phyloP scores from a whole-genome alignment of 2,329 filamentous ascomycete genomes.

The Didymella keratinophila region DNA sequence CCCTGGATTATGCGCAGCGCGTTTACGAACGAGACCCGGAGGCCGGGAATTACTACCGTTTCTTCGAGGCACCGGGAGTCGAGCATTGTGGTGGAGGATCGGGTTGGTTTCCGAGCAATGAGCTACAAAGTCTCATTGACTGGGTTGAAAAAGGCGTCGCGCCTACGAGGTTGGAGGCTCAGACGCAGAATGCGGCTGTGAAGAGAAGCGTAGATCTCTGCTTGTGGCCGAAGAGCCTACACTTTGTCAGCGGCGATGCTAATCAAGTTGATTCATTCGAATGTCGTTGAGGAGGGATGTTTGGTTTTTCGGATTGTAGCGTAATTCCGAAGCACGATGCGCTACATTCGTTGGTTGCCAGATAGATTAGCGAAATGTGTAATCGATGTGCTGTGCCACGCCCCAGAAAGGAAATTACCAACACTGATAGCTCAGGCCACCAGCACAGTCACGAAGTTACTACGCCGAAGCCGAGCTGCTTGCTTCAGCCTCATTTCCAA shows the following conservation, averaged over 20 bases:
- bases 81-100: not conserved
- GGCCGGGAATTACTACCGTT: not conserved
- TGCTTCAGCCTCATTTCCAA: not conserved
- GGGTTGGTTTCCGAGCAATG: not conserved
- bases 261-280: not conserved
- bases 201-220: not conserved
- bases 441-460: not conserved
- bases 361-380: not conserved
- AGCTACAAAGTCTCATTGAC: not conserved
- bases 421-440: not conserved
- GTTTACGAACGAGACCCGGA: not conserved
- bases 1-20: not conserved
- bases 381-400: not conserved
- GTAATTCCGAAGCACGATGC: not conserved
- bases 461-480: not conserved
- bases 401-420: not conserved
- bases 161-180: not conserved
- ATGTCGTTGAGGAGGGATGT: not conserved
- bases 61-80: not conserved
- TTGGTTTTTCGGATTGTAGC: not conserved
- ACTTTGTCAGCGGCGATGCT: not conserved
- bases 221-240: not conserved
- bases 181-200: not conserved
- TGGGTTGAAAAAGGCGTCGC: not conserved
- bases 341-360: not conserved